These are phyloP conservation scores for Fragaria iinumae DNA, from an alignment of 306 rosid genomes.

Conservation along the genomic window DNA sequence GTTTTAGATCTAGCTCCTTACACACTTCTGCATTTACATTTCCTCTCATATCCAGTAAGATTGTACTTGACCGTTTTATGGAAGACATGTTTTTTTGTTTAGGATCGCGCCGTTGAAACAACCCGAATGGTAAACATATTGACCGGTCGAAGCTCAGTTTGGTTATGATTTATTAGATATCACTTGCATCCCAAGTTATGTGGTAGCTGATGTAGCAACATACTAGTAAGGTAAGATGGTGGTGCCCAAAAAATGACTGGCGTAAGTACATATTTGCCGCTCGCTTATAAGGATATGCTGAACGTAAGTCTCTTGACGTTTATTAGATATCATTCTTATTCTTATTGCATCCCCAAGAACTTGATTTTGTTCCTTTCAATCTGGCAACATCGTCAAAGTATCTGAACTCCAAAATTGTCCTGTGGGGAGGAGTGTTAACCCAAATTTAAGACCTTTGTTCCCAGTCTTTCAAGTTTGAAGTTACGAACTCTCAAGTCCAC, in stretches of 20 bases:
- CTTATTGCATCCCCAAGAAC: background rate
- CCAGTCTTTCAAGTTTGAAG: background rate
- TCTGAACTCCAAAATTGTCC: background rate
- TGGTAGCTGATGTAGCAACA: too few relatives aligned
- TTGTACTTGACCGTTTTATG: background rate
- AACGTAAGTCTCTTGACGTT: too few relatives aligned
- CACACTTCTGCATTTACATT: background rate
- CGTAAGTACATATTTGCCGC: too few relatives aligned
- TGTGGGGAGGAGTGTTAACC: background rate
- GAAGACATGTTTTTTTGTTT: background rate
- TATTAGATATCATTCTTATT: background rate
- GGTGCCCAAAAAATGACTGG: too few relatives aligned
- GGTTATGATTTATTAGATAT: too few relatives aligned
- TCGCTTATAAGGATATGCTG: too few relatives aligned
- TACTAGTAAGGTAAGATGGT: too few relatives aligned
- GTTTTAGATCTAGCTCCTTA: background rate
- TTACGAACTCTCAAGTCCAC: background rate
- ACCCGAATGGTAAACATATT: background rate
- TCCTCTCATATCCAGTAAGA: background rate
- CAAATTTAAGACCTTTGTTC: background rate
- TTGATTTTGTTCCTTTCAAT: background rate
- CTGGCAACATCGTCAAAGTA: background rate
- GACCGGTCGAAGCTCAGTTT: background rate
- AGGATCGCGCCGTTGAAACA: background rate
- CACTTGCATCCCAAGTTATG: too few relatives aligned